Percentiles rank a stretch among this genome's conserved stretches.
Evolutionary conservation across 148 eudicot genomes (phyloP).

Genomic region (Nepenthes mirabilis): DNA sequence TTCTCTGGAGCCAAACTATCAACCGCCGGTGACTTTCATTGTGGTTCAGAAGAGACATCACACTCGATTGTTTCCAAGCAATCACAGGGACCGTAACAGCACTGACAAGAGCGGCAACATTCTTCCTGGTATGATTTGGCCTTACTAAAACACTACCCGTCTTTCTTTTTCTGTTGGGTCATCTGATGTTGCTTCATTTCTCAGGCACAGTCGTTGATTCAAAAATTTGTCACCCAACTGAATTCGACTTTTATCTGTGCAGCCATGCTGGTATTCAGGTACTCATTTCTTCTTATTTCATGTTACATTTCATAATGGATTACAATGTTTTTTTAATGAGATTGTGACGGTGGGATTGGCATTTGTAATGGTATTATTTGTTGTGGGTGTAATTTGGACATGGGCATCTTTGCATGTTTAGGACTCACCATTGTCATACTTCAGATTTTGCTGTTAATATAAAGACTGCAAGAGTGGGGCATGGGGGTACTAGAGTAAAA

Average conservation of each 20-base stretch:
- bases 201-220: constrained; percentile 80
- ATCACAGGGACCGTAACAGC: constrained; percentile 45
- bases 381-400: too few species aligned
- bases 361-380: too few species aligned
- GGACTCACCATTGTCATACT: too few species aligned
- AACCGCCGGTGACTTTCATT: constrained; percentile 73
- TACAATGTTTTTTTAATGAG: too few species aligned
- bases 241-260: constrained; percentile 73
- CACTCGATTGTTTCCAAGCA: constrained; percentile 62
- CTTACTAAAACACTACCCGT: neutral
- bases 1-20: constrained; percentile 63
- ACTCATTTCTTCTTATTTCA: neutral
- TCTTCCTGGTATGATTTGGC: constrained; percentile 36
- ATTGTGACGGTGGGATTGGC: too few species aligned
- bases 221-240: constrained; percentile 72
- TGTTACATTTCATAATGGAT: too few species aligned
- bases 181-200: neutral
- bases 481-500: too few species aligned
- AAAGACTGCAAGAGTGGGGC: too few species aligned
- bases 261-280: constrained; percentile 87
- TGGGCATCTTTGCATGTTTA: too few species aligned
- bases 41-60: constrained; percentile 87
- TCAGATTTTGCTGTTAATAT: too few species aligned
- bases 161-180: neutral
- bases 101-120: constrained; percentile 66